Percentiles rank a stretch among this genome's conserved stretches.
These are phyloP conservation scores for Penicillium herquei DNA, from an alignment of 495 filamentous ascomycete species.

Conservation along the genomic window DNA sequence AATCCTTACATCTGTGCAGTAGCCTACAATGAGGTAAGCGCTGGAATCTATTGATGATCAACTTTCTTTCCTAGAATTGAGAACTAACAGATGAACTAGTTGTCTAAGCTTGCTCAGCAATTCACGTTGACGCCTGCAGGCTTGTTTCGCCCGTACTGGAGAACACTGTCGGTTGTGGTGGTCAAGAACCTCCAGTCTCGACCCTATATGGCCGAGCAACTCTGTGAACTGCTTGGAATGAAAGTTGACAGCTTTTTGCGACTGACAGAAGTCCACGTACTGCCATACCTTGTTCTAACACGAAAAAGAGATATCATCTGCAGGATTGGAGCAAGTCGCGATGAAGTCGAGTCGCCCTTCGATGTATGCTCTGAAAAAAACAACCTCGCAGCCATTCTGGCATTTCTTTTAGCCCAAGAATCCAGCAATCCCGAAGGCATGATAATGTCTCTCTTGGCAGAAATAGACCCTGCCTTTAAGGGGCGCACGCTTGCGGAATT, in stretches of 20 bases:
- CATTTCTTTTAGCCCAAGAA: constrained; percentile 73
- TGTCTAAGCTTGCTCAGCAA: constrained; percentile 63
- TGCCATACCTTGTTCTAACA: constrained; percentile 81
- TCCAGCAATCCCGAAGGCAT: constrained; percentile 61
- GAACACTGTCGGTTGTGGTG: constrained; percentile 71
- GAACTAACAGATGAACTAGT: constrained; percentile 29
- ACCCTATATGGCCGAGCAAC: constrained; percentile 75
- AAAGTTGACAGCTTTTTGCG: constrained; percentile 69
- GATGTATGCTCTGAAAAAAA: constrained; percentile 59
- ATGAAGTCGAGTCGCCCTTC: constrained; percentile 55
- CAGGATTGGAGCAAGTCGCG: constrained; percentile 72
- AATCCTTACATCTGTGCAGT: constrained; percentile 75
- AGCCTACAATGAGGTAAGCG: constrained; percentile 73
- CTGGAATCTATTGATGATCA: neutral
- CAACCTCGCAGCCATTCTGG: constrained; percentile 77
- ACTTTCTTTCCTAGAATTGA: neutral
- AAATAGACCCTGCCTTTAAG: constrained; percentile 66
- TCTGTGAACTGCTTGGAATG: constrained; percentile 76
- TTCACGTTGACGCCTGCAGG: constrained; percentile 57
- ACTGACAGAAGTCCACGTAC: constrained; percentile 73
- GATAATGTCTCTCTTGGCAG: constrained; percentile 64
- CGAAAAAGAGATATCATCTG: constrained; percentile 75
- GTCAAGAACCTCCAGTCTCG: constrained; percentile 76
- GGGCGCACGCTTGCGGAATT: constrained; percentile 64
- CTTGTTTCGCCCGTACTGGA: constrained; percentile 84